Conservation (phyloP, 2,329 filamentous ascomycete genomes). For the Drechslerella coelobrocha region DNA sequence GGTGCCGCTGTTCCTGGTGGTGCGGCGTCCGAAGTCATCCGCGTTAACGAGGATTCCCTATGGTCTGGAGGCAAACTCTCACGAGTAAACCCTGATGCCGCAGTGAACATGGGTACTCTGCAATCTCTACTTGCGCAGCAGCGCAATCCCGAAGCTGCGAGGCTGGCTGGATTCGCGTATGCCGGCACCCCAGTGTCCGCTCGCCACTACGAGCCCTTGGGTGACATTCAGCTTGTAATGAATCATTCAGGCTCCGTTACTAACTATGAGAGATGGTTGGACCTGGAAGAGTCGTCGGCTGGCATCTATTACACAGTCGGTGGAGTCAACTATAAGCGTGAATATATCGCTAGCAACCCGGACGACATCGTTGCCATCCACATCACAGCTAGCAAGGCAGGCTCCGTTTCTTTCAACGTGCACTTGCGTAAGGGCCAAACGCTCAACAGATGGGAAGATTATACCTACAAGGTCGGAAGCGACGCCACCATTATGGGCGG, state of each 20-base stretch:
- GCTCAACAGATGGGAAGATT: constrained; percentile 50
- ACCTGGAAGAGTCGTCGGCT: constrained; percentile 58
- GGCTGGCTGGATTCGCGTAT: constrained; percentile 59
- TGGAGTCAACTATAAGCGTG: constrained; percentile 57
- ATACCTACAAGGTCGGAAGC: constrained; percentile 38
- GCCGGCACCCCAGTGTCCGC: constrained; percentile 61
- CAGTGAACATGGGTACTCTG: constrained; percentile 58
- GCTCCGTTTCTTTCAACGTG: constrained; percentile 40
- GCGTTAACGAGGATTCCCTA: constrained; percentile 62
- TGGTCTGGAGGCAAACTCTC: constrained; percentile 62
- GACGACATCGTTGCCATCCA: constrained; percentile 59
- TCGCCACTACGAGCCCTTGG: constrained; percentile 62
- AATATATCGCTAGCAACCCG: constrained; percentile 60
- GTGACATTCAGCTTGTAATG: constrained; percentile 59
- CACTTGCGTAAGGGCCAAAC: constrained; percentile 35
- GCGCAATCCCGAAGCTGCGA: constrained; percentile 59
- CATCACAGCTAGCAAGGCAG: constrained; percentile 45
- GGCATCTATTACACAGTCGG: constrained; percentile 58
- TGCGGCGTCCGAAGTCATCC: constrained; percentile 60
- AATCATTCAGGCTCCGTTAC: constrained; percentile 56
- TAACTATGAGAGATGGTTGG: constrained; percentile 59
- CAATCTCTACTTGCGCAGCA: constrained; percentile 59
- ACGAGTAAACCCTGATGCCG: constrained; percentile 59
- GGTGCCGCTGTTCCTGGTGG: constrained; percentile 61
- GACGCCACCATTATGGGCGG: constrained; percentile 41